A percentile compares a stretch with the other conserved stretches of the same genome.
phyloP scores from a whole-genome alignment of 108 stramenopile genomes.

The Cyclostephanos tholiformis region DNA sequence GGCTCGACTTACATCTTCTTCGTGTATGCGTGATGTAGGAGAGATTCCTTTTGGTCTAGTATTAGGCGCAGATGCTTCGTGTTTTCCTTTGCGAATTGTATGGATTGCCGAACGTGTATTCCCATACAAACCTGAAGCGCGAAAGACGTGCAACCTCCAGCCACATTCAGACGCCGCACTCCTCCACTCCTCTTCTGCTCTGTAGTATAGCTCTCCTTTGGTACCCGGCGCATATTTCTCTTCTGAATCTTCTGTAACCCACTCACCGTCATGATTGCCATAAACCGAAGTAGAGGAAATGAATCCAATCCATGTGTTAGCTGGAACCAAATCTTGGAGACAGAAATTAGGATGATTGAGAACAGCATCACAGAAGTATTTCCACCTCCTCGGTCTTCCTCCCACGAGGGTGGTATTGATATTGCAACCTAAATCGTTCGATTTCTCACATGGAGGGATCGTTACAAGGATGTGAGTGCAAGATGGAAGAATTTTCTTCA shows the following conservation, averaged over 20 bases:
- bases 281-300: slow-evolving; percentile 81
- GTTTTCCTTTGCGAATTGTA: slow-evolving; percentile 49
- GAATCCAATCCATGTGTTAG: slow-evolving; percentile 57
- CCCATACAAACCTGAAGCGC: slow-evolving; percentile 82
- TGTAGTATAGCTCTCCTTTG: slow-evolving; percentile 36
- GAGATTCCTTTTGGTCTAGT: slow-evolving; percentile 4
- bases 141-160: slow-evolving; percentile 56
- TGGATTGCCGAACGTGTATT: slow-evolving; percentile 65
- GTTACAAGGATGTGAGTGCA: slow-evolving; percentile 48
- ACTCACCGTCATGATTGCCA: slow-evolving; percentile 76
- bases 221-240: slow-evolving; percentile 36
- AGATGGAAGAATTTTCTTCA: slow-evolving; percentile 14
- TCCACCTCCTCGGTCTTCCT: slow-evolving; percentile 24
- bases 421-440: slow-evolving; percentile 6
- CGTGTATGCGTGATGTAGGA: slow-evolving; percentile 71
- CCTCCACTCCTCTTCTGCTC: slow-evolving; percentile 41
- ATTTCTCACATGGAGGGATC: slow-evolving; percentile 31
- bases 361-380: slow-evolving; percentile 32
- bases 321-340: slow-evolving; percentile 20
- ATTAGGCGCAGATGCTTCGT: slow-evolving; percentile 1
- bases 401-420: slow-evolving; percentile 9
- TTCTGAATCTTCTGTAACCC: slow-evolving; percentile 70
- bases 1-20: slow-evolving; percentile 58
- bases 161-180: slow-evolving; percentile 18
- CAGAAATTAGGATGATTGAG: slow-evolving; percentile 20